These are phyloP conservation scores for Geranomyces michiganensis DNA, from an alignment of 192 early-diverging fungal species.

Conservation along the genomic window DNA sequence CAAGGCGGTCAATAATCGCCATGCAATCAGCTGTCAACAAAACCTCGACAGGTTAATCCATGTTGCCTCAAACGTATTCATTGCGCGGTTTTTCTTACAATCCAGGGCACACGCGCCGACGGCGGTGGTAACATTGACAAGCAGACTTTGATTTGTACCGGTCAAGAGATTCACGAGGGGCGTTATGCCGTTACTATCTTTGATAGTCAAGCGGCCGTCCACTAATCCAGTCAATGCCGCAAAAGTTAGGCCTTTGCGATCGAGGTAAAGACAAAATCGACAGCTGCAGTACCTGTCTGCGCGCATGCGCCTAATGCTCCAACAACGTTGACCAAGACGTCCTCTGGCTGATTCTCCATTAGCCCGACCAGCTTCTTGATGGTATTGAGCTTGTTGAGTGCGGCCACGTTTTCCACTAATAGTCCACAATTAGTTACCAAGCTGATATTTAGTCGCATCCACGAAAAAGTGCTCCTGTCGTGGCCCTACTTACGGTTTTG, in stretches of 20 bases:
- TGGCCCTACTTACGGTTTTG: constrained; percentile 52
- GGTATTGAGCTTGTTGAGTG: constrained; percentile 65
- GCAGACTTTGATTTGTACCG: constrained; percentile 62
- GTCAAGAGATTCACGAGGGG: constrained; percentile 62
- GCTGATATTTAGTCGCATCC: not conserved
- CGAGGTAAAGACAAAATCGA: too few species aligned
- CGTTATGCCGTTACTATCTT: constrained; percentile 63
- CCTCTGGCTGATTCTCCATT: constrained; percentile 71
- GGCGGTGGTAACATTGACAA: constrained; percentile 67
- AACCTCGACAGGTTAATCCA: too few species aligned
- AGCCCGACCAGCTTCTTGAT: constrained; percentile 69
- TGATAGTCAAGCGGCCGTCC: constrained; percentile 61
- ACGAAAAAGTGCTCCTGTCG: not conserved
- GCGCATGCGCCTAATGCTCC: constrained; percentile 68
- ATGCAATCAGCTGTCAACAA: constrained; percentile 57
- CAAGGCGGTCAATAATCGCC: constrained; percentile 65
- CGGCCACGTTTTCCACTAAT: constrained; percentile 62
- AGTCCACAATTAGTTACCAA: constrained; percentile 12
- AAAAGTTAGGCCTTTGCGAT: too few species aligned
- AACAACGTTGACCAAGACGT: constrained; percentile 68
- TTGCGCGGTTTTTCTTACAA: constrained; percentile 43
- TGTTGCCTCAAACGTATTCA: too few species aligned
- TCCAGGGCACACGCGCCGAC: constrained; percentile 66
- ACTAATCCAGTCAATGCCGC: constrained; percentile 30
- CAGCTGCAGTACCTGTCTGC: constrained; percentile 51